Evolutionary conservation across 2,329 filamentous ascomycete genomes (phyloP), one percentile per base, ranked within the genome.

Genomic region (Paraconiothyrium brasiliense): DNA sequence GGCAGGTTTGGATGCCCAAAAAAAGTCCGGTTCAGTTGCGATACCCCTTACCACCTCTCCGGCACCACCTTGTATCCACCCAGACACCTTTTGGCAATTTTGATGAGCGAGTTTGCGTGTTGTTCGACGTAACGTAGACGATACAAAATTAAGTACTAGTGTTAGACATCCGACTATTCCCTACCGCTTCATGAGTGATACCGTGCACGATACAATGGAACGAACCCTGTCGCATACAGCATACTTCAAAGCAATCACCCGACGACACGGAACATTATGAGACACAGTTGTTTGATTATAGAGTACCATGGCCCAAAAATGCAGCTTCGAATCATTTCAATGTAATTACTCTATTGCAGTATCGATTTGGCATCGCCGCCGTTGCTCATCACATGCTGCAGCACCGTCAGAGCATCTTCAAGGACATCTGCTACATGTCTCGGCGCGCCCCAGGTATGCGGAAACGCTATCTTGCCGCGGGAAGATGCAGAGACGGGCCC

Each of bases 41-140:
- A 56, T 56, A 56, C 54, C 54, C 54, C 51, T 24, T 43, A 54
- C 37, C 37, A 43, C 51, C 37, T 44, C 37, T 24, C 51, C 24
- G 37, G 51, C 51, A 54, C 51, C 20, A 54, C 24, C 22, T 16
- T 54, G 51, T 44, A 54, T 54, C 51, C 37, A 54, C 51, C 22
- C 39, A 44, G 51, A 54, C 37, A 24, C 34, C 20, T 24, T 35
- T 37, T 41, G 16, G 35, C 41, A 52, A 41, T 52, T 24, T 9
- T 27, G 22, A 52, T 16, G 35, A 52, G 35, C 49, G 49, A 16
- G 11, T 30, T 24, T 39, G 49, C 34, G 41, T 41, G 34, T 52
- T 52, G 11, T 44, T 44, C 14, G 49, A 52, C 34, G 49, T 54
- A 44, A 20, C 34, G 49, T 52, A 52, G 49, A 52, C 34, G 49